Conservation (phyloP, 1,284 basidiomycete species). For the Cryptococcus hybrid region DNA sequence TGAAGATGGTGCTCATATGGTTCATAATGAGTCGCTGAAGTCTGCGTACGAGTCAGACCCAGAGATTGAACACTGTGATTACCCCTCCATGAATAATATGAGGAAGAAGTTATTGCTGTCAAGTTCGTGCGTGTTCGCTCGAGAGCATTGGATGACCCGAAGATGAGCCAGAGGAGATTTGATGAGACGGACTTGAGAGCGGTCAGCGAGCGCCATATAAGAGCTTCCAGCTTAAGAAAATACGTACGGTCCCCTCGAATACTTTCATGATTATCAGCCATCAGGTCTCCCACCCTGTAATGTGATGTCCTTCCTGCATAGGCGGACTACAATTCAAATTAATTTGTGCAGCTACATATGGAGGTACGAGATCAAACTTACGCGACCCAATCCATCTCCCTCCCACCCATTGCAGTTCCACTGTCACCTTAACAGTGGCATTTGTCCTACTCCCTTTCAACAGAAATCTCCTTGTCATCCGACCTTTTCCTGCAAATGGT, state of each 20-base stretch:
- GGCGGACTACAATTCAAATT: slow-evolving; percentile 22
- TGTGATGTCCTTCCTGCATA: slow-evolving; percentile 41
- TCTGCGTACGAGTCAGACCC: slow-evolving; percentile 7
- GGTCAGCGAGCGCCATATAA: background rate
- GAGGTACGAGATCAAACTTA: slow-evolving; percentile 18
- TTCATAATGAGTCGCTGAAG: slow-evolving; percentile 22
- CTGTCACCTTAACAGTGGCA: slow-evolving; percentile 47
- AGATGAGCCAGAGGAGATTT: slow-evolving; percentile 30
- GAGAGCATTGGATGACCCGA: slow-evolving; percentile 16
- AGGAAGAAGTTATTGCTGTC: slow-evolving; percentile 10
- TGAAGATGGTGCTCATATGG: slow-evolving; percentile 33
- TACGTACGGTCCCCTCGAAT: background rate
- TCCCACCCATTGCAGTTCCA: slow-evolving; percentile 42
- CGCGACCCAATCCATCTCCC: slow-evolving; percentile 42
- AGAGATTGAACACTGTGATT: slow-evolving; percentile 10
- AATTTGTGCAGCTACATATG: slow-evolving; percentile 6
- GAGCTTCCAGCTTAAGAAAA: background rate
- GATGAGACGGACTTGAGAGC: slow-evolving; percentile 19
- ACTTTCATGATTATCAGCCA: background rate
- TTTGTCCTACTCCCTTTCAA: slow-evolving; percentile 46
- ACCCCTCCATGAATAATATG: slow-evolving; percentile 3
- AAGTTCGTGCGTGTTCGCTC: slow-evolving; percentile 13
- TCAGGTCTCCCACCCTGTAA: slow-evolving; percentile 28
- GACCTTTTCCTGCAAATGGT: slow-evolving; percentile 46
- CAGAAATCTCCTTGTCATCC: slow-evolving; percentile 41